These are phyloP conservation scores for Rhododendron mucronatum DNA, from an alignment of 148 eudicot genomes.

Conservation along the genomic window DNA sequence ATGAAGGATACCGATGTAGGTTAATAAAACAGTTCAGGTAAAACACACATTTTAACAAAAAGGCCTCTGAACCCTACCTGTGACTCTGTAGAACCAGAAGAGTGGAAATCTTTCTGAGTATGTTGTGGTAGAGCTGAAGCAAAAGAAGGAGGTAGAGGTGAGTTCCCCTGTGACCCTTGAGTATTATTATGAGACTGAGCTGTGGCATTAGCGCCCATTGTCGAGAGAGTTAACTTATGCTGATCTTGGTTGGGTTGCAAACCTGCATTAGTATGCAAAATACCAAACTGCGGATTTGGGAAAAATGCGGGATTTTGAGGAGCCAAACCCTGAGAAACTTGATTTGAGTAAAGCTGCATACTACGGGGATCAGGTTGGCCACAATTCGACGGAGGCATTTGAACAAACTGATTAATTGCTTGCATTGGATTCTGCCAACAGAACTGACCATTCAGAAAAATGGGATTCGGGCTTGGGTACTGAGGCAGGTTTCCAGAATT, in stretches of 20 bases:
- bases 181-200: constrained; percentile 20
- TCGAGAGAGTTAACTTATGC: constrained; percentile 3
- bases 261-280: constrained; percentile 28
- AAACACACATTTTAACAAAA: not conserved
- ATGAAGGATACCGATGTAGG: not conserved
- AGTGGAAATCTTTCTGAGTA: constrained; percentile 20
- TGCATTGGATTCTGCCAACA: constrained; percentile 29
- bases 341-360: constrained; percentile 27
- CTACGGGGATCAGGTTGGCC: constrained; percentile 15
- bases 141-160: constrained; percentile 21
- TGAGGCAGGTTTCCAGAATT: constrained; percentile 18
- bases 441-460: constrained; percentile 23
- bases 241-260: constrained; percentile 35
- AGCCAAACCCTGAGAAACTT: constrained; percentile 36
- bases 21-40: not conserved
- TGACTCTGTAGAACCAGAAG: constrained; percentile 25
- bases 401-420: constrained; percentile 28
- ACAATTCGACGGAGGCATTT: constrained; percentile 23
- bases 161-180: constrained; percentile 37
- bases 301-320: constrained; percentile 38
- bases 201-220: constrained; percentile 12
- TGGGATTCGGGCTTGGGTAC: constrained; percentile 12
- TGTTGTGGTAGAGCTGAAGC: constrained; percentile 20
- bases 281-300: constrained; percentile 36
- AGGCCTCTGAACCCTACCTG: constrained; percentile 39